phyloP scores from a whole-genome alignment of 768 basidiomycete genomes.

The Pisolithus albus region DNA sequence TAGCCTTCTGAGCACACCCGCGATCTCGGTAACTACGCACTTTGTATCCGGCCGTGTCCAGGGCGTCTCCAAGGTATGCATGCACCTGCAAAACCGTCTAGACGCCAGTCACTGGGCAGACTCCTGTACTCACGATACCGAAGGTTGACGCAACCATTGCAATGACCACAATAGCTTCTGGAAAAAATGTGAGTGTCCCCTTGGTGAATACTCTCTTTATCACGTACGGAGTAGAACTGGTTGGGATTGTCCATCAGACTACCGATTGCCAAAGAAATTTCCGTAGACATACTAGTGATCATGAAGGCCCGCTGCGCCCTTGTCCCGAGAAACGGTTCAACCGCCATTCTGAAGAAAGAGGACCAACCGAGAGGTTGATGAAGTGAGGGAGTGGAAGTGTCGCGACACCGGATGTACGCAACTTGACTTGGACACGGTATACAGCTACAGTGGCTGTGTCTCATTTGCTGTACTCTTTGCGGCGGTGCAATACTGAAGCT shows the following conservation, averaged over 20 bases:
- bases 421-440: not conserved
- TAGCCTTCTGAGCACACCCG: constrained; percentile 4
- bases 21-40: constrained; percentile 22
- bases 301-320: constrained; percentile 69
- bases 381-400: constrained; percentile 3
- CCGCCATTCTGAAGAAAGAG: constrained; percentile 45
- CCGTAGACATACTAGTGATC: constrained; percentile 48
- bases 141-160: constrained; percentile 71
- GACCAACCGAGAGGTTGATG: constrained; percentile 8
- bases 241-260: not conserved
- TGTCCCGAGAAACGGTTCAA: constrained; percentile 67
- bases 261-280: constrained; percentile 1
- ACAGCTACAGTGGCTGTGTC: no score
- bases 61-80: constrained; percentile 17
- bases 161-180: constrained; percentile 72
- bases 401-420: constrained; percentile 14
- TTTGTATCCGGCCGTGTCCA: constrained; percentile 41
- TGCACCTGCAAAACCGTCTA: constrained; percentile 40
- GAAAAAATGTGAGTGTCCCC: constrained; percentile 4
- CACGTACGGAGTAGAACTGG: constrained; percentile 57
- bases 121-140: constrained; percentile 40
- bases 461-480: no score
- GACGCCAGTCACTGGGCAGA: not conserved
- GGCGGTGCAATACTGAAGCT: no score
- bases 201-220: not conserved